These are phyloP conservation scores for Kurtzmaniella quercitrusa DNA, from an alignment of 1,139 yeast species.

Conservation along the genomic window DNA sequence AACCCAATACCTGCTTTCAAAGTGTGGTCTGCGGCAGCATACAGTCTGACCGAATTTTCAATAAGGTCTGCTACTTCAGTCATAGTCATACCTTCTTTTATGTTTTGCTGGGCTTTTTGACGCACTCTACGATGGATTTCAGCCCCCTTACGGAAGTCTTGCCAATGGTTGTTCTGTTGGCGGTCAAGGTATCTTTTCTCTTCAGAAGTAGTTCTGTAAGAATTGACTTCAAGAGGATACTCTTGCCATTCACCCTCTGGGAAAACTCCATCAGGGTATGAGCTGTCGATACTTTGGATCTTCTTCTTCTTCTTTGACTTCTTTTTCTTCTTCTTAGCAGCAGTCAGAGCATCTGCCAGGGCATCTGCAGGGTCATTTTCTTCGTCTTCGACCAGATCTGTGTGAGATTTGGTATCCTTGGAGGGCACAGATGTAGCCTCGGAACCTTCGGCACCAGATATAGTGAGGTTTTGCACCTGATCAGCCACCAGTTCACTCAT, in stretches of 20 bases:
- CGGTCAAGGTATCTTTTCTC: conserved; percentile 80
- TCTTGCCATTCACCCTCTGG: conserved; percentile 91
- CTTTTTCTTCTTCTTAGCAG: conserved; percentile 43
- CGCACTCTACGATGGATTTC: conserved; percentile 94
- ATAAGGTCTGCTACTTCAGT: conserved; percentile 85
- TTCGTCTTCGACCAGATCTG: conserved; percentile 23
- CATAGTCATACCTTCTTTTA: conserved; percentile 91
- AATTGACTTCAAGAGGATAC: conserved; percentile 66
- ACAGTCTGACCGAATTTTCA: conserved; percentile 78
- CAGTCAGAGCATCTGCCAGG: conserved; percentile 13
- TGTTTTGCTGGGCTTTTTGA: conserved; percentile 65
- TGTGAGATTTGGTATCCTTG: not conserved
- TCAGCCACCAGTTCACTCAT: conserved; percentile 1
- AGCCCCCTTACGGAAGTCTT: conserved; percentile 92
- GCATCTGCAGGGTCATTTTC: conserved; percentile 12
- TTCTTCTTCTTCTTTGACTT: conserved; percentile 43
- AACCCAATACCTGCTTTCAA: conserved; percentile 86
- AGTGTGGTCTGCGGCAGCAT: conserved; percentile 63
- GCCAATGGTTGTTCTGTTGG: conserved; percentile 62
- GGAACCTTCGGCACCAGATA: conserved; percentile 6
- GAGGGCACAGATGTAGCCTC: not conserved
- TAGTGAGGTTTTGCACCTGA: conserved; percentile 8
- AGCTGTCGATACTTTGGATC: conserved; percentile 55
- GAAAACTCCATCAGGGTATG: conserved; percentile 69
- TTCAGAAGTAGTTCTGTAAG: conserved; percentile 77